Evolutionary conservation across 192 early-diverging fungal species (phyloP).

Genomic region (Gigaspora rosea): DNA sequence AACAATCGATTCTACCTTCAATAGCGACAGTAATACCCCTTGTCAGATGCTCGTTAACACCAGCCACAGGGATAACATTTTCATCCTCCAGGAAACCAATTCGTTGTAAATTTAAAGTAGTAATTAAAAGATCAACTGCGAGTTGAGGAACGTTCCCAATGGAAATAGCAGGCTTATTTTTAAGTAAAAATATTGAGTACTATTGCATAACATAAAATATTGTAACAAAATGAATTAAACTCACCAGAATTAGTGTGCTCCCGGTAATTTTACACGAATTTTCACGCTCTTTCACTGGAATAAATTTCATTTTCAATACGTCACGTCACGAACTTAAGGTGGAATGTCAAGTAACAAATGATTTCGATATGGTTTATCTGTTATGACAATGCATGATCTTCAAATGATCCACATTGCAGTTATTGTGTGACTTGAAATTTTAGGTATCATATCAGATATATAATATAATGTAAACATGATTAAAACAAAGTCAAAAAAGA

Average conservation of each 20-base stretch:
- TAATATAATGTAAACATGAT: too few species aligned
- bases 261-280: neutral
- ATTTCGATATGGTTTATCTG: too few species aligned
- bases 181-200: neutral
- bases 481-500: too few species aligned
- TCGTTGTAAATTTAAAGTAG: constrained; percentile 58
- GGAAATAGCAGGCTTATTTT: constrained; percentile 62
- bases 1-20: constrained; percentile 37
- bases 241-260: neutral
- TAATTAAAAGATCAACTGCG: constrained; percentile 66
- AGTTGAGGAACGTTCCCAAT: constrained; percentile 83
- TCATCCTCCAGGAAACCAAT: constrained; percentile 65
- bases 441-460: too few species aligned
- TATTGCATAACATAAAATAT: neutral
- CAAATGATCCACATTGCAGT: too few species aligned
- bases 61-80: constrained; percentile 61
- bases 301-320: neutral
- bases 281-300: neutral
- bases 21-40: constrained; percentile 48
- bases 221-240: neutral
- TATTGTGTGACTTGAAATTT: too few species aligned
- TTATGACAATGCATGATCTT: too few species aligned
- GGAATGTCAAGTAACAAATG: too few species aligned
- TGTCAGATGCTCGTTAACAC: constrained; percentile 43
- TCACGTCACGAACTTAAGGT: neutral